Percentiles rank a stretch among this genome's conserved stretches.
phyloP scores from a whole-genome alignment of 2,329 filamentous ascomycete species.

The Scedosporium dehoogii region DNA sequence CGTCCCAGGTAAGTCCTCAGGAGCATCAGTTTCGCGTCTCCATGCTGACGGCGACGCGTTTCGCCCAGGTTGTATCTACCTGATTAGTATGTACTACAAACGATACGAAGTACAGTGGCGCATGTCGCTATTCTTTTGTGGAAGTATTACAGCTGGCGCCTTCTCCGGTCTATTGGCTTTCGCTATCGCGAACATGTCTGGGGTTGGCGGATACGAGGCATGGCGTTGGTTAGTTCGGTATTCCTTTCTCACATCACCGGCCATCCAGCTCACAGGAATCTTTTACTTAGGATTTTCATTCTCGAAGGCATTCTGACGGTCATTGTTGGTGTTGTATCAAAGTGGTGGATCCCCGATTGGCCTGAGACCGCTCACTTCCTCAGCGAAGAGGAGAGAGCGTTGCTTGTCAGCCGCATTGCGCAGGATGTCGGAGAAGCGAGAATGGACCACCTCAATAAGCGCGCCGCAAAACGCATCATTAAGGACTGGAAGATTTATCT shows the following conservation, averaged over 20 bases:
- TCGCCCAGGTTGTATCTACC: slow-evolving; percentile 27
- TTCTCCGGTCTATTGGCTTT: slow-evolving; percentile 62
- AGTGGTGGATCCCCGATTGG: slow-evolving; percentile 70
- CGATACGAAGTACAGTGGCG: slow-evolving; percentile 38
- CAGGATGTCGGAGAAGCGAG: slow-evolving; percentile 31
- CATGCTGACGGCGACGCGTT: slow-evolving; percentile 50
- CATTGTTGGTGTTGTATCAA: slow-evolving; percentile 52
- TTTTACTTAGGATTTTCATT: slow-evolving; percentile 42
- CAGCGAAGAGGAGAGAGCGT: slow-evolving; percentile 50
- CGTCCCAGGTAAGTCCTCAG: slow-evolving; percentile 46
- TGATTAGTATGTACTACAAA: slow-evolving; percentile 38
- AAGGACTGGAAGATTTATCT: slow-evolving; percentile 67
- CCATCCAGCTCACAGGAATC: background rate
- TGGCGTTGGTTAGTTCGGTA: slow-evolving; percentile 34
- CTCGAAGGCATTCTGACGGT: slow-evolving; percentile 60
- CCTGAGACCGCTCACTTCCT: slow-evolving; percentile 66
- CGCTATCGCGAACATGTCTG: slow-evolving; percentile 57
- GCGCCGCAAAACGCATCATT: slow-evolving; percentile 48
- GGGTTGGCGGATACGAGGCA: slow-evolving; percentile 36
- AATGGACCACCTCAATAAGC: slow-evolving; percentile 53
- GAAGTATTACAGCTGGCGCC: slow-evolving; percentile 64
- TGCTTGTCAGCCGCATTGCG: slow-evolving; percentile 60
- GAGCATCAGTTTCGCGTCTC: slow-evolving; percentile 49
- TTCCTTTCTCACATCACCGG: slow-evolving; percentile 37
- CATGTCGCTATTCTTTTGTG: slow-evolving; percentile 50